Evolutionary conservation across 1,284 basidiomycete genomes (phyloP).

Genomic region (Apiotrichum sp.): DNA sequence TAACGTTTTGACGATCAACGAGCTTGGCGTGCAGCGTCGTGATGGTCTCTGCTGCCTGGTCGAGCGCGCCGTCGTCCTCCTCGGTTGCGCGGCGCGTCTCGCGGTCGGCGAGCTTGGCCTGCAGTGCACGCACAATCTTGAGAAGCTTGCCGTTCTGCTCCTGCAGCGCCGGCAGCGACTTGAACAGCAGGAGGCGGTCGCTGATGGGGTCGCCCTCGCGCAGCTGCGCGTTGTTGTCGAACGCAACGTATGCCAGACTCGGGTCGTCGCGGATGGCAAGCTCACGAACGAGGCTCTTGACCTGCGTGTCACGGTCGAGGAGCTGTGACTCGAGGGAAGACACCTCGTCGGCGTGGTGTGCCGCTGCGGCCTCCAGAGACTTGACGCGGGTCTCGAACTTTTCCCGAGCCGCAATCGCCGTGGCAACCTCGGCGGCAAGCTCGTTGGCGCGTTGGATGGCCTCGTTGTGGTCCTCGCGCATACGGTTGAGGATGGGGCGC

Average conservation of each 20-base stretch:
- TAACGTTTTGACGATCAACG: slow-evolving; percentile 48
- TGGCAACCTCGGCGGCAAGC: slow-evolving; percentile 69
- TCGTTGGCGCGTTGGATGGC: slow-evolving; percentile 68
- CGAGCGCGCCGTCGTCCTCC: slow-evolving; percentile 61
- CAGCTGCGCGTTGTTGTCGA: slow-evolving; percentile 50
- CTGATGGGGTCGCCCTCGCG: slow-evolving; percentile 70
- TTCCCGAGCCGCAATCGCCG: slow-evolving; percentile 62
- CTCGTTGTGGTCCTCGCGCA: slow-evolving; percentile 76
- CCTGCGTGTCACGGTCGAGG: slow-evolving; percentile 78
- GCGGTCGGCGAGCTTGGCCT: slow-evolving; percentile 67
- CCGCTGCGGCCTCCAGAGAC: slow-evolving; percentile 57
- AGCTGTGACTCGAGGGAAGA: slow-evolving; percentile 68
- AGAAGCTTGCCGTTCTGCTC: slow-evolving; percentile 81
- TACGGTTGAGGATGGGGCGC: slow-evolving; percentile 81
- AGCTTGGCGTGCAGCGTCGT: slow-evolving; percentile 76
- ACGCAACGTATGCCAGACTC: slow-evolving; percentile 63
- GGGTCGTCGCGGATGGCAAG: slow-evolving; percentile 76
- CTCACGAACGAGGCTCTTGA: slow-evolving; percentile 71
- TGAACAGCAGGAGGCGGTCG: slow-evolving; percentile 83
- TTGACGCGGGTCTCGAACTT: slow-evolving; percentile 27
- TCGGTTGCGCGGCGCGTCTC: slow-evolving; percentile 62
- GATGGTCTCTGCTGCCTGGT: slow-evolving; percentile 65
- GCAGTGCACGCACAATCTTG: slow-evolving; percentile 72
- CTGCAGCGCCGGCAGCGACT: slow-evolving; percentile 70
- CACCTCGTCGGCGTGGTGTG: slow-evolving; percentile 62